Base-by-base conservation (phyloP, 257 asterid species). In the Penstemon newberryi region DNA sequence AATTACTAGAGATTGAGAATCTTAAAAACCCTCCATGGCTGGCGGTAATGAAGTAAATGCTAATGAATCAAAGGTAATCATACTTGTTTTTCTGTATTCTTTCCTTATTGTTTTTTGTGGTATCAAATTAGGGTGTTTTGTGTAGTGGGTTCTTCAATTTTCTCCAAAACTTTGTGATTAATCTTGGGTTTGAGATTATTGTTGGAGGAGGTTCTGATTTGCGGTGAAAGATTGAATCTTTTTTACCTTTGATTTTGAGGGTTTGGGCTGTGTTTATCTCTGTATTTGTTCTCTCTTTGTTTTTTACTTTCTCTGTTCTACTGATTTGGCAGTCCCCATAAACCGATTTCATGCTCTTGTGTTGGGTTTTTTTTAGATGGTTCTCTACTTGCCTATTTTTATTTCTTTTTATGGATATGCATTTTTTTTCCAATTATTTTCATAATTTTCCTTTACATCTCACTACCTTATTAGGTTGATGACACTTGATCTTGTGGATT, bases 21-120 rank as follows among this genome's bases (percentile, higher is more conserved):
- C 70, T 63, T 69, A 4, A n/a, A 61, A 12, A 37, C 44, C 25
- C 41, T 49, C 58, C 62, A 84, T 84, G 90, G 87, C 87, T 7
- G 90, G 87, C 44, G 70, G 79, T 63, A 75, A 82, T 62, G 87
- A 82, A 79, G 82, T 82, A 10, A 84, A 75, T 70, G 77, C 66
- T 69, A 80, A 56, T 43, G 88, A 83, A 81, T 83, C 89, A 3
- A 72, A 85, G 91, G 95, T 87, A 75, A 60, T 12, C 63, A 11
- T 52, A 44, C 3, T 36, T 3, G 0, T 10, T 47, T 0, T 1
- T 42, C 49, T 9, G 10, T n/a, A 41, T 13, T 38, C 9, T 53
- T 11, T 10, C 9, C 54, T 61, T 7, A 2, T 40, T 8, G 10
- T 59, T 25, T 45, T 18, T 25, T 40, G 65, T 10, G 5, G 8